Evolutionary conservation across 139 green algal species (phyloP), one percentile per base, ranked within the genome.

Genomic region (Chloropicon primus): DNA sequence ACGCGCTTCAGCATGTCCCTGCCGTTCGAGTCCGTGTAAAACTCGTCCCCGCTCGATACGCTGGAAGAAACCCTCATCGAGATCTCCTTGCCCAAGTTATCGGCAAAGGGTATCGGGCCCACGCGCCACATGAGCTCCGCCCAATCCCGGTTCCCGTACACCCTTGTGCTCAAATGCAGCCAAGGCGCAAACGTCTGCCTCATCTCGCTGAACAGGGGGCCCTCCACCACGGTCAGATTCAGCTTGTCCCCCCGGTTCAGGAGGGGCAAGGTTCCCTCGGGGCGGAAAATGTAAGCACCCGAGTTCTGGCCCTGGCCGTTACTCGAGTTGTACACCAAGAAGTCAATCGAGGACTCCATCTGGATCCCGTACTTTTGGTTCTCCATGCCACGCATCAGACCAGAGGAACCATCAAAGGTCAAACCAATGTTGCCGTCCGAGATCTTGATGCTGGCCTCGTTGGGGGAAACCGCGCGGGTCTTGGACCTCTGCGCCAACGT

Each of bases 1-100:
- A 77, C 26, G 2, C 90, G 83, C 21, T 1, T 41, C 27, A 90
- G 73, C 87, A 93, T 91, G 74, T 91, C 84, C 1, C 88, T 82
- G 1, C 90, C 90, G 72, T 94, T 94, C 71, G 86, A 71, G 71
- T 94, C 90, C 0, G 89, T 94, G 41, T 82, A 90, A 28, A 92
- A 89, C 0, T 27, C 53, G 24, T 76, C 74, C n/a, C 82, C 84
- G 21, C 5, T 80, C 25, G 72, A 22, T 1, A 88, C 75, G 5
- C 62, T 54, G 24, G 78, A 83, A 74, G 3, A 72, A 24, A 80
- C 79, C 3, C 74, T 54, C n/a, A 86, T 17, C 10, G 84, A 80
- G 1, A 92, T 78, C 80, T 92, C 89, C 74, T 83, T 82, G 27
- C 89, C 88, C 3, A 86, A 28, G 1, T 76, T 85, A 25, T 92